Evolutionary conservation across 73 alveolate genomes (phyloP).

Genomic region (Tetrahymena malaccensis): DNA sequence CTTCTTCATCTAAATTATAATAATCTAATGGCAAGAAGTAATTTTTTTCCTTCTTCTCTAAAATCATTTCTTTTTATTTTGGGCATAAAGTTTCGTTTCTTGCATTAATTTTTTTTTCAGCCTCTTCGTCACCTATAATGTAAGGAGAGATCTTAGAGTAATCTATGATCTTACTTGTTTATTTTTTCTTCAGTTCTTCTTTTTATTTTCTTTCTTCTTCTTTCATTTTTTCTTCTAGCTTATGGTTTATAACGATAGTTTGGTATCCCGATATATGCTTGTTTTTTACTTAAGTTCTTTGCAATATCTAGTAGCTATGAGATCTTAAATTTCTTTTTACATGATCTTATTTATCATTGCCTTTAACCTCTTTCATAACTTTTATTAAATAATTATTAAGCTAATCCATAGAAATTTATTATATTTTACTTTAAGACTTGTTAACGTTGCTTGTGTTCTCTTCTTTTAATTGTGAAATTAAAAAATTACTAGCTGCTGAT

Average conservation of each 20-base stretch:
- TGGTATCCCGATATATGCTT: not conserved
- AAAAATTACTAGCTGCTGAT: not conserved
- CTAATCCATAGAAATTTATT: not conserved
- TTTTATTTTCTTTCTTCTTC: not conserved
- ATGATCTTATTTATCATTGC: not conserved
- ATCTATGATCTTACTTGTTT: not conserved
- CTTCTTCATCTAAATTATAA: constrained; percentile 34
- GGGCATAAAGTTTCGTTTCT: not conserved
- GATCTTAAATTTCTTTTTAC: not conserved
- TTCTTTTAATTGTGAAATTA: not conserved
- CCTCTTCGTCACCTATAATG: not conserved
- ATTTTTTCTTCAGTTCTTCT: not conserved
- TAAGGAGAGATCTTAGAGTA: not conserved
- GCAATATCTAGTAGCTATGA: not conserved
- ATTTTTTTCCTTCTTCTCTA: not conserved
- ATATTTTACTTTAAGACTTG: not conserved
- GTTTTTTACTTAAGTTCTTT: not conserved
- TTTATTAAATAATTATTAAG: not conserved
- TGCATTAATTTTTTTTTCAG: not conserved
- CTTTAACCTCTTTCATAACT: not conserved
- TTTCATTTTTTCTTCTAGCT: not conserved
- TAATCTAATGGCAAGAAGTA: constrained; percentile 33
- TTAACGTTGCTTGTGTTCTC: not conserved
- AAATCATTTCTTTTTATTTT: not conserved
- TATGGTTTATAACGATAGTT: not conserved